Evolutionary conservation across 805 yeast genomes (phyloP).

Genomic region (Naumovozyma dairenensis): DNA sequence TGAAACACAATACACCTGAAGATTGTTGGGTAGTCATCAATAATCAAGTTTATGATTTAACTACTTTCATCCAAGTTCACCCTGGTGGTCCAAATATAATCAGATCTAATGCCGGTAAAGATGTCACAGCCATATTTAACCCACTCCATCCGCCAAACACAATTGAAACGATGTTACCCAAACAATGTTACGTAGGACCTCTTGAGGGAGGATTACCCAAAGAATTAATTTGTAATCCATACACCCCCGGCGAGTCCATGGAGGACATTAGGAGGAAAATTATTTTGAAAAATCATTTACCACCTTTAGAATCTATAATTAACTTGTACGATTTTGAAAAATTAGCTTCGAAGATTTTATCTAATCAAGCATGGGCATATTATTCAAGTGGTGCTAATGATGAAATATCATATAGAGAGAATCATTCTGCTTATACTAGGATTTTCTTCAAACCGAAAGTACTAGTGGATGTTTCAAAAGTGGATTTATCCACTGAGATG

Average conservation of each 20-base stretch:
- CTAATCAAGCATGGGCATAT: constrained; percentile 83
- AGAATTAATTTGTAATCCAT: constrained; percentile 20
- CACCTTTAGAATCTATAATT: constrained; percentile 58
- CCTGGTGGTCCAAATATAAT: constrained; percentile 77
- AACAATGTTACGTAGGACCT: constrained; percentile 54
- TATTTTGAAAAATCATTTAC: constrained; percentile 38
- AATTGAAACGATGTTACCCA: constrained; percentile 49
- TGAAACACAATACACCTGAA: constrained; percentile 54
- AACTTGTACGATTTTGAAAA: constrained; percentile 82
- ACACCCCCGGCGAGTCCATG: constrained; percentile 28
- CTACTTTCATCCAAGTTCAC: constrained; percentile 63
- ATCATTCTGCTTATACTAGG: constrained; percentile 81
- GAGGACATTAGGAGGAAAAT: constrained; percentile 24
- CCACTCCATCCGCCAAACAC: constrained; percentile 91
- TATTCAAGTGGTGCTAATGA: constrained; percentile 90
- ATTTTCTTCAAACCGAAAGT: constrained; percentile 80
- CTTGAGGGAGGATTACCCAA: constrained; percentile 30
- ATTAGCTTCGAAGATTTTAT: constrained; percentile 70
- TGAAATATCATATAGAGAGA: constrained; percentile 81
- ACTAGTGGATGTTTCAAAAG: constrained; percentile 66
- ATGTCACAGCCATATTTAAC: constrained; percentile 74
- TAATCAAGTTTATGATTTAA: constrained; percentile 68
- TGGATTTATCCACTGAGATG: constrained; percentile 64
- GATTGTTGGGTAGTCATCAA: constrained; percentile 84
- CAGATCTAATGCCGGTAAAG: constrained; percentile 70